Evolutionary conservation across 225 moss, liverwort and hornwort genomes (phyloP).

Genomic region (Rhytidiadelphus loreus): DNA sequence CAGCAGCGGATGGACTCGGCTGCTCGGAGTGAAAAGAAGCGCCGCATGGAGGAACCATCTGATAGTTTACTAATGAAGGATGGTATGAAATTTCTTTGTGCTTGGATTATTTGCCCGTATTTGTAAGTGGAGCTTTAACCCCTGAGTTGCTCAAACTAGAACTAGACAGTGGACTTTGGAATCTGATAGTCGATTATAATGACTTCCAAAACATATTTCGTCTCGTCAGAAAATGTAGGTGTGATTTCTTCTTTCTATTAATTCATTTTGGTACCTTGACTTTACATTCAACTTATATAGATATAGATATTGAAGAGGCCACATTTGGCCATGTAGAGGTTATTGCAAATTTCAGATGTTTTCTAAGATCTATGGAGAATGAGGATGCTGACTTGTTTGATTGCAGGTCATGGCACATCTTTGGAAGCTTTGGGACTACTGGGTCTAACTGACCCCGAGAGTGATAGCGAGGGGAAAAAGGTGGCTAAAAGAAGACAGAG

Average conservation of each 20-base stretch:
- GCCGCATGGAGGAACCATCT: conserved; percentile 66
- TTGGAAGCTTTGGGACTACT: conserved; percentile 70
- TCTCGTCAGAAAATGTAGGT: background rate
- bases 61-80: conserved; percentile 55
- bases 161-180: background rate
- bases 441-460: conserved; percentile 73
- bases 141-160: background rate
- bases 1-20: conserved; percentile 75
- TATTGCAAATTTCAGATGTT: background rate
- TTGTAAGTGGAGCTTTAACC: background rate
- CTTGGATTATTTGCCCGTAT: background rate
- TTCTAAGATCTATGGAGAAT: background rate
- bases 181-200: background rate
- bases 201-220: background rate
- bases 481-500: conserved; percentile 76
- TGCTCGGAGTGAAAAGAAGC: conserved; percentile 64
- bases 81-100: conserved; percentile 27
- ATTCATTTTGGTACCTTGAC: background rate
- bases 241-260: background rate
- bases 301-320: background rate
- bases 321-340: background rate
- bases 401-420: conserved; percentile 46
- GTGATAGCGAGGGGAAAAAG: conserved; percentile 87
- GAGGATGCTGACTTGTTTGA: background rate
- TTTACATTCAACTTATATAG: too few relatives aligned